These are phyloP conservation scores for Penicillium macrosclerotiorum DNA, from an alignment of 495 filamentous ascomycete species.

Conservation along the genomic window DNA sequence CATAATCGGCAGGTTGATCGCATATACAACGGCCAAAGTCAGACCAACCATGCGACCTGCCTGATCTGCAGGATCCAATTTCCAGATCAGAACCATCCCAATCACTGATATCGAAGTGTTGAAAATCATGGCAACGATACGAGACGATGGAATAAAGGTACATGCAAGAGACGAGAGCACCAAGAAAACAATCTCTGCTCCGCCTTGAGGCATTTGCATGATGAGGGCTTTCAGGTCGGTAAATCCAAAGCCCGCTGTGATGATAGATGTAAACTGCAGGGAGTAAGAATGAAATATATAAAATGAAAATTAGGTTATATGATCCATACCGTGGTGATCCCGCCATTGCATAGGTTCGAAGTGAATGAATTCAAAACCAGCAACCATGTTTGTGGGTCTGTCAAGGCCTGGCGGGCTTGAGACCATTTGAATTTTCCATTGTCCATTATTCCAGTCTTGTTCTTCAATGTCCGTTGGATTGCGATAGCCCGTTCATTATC, in stretches of 20 bases:
- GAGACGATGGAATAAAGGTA: slow-evolving; percentile 27
- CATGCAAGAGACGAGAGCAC: slow-evolving; percentile 29
- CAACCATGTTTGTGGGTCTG: slow-evolving; percentile 33
- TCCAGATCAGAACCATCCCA: slow-evolving; percentile 58
- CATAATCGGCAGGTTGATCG: slow-evolving; percentile 55
- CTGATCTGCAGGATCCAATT: slow-evolving; percentile 50
- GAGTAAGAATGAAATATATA: too few relatives aligned
- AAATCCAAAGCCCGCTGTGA: slow-evolving; percentile 43
- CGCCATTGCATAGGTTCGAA: slow-evolving; percentile 27
- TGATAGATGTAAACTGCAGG: slow-evolving; percentile 43
- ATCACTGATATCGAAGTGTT: slow-evolving; percentile 40
- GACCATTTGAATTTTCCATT: slow-evolving; percentile 37
- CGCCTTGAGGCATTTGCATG: slow-evolving; percentile 40
- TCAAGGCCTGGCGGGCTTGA: slow-evolving; percentile 29
- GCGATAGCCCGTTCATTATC: slow-evolving; percentile 44
- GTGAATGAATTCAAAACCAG: slow-evolving; percentile 31
- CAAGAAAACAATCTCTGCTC: slow-evolving; percentile 37
- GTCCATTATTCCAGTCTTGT: slow-evolving; percentile 54
- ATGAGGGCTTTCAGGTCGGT: slow-evolving; percentile 34
- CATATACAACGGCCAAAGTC: slow-evolving; percentile 49
- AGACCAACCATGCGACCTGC: slow-evolving; percentile 53
- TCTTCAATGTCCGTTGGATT: slow-evolving; percentile 37
- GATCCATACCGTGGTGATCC: slow-evolving; percentile 25
- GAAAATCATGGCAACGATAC: slow-evolving; percentile 34
- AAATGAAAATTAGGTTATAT: neutral